Conservation (phyloP, 345 rosid genomes). For the Acer negundo region DNA sequence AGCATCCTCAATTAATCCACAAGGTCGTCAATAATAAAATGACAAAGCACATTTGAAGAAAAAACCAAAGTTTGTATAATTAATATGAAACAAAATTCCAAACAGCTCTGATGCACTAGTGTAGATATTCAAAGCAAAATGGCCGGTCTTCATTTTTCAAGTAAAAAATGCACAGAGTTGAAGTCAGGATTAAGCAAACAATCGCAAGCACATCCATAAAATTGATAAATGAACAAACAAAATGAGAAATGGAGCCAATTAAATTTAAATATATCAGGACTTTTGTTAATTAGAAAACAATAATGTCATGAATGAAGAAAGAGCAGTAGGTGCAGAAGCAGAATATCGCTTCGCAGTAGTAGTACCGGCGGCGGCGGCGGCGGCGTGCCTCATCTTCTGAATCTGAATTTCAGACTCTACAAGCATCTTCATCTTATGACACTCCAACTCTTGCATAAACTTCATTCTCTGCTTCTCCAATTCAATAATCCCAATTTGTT, state of each 20-base stretch:
- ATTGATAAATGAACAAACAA: background rate
- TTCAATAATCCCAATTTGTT: conserved; percentile 67
- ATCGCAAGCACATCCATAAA: no score
- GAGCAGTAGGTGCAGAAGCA: background rate
- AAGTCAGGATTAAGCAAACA: background rate
- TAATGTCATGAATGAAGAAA: background rate
- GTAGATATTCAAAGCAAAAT: no score
- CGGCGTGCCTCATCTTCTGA: conserved; percentile 47
- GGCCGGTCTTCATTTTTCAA: background rate
- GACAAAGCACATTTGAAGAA: background rate
- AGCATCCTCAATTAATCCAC: background rate
- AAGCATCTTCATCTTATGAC: conserved; percentile 71
- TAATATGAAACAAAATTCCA: background rate
- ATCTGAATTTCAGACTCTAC: conserved; percentile 70
- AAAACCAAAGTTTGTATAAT: background rate
- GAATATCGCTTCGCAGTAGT: background rate
- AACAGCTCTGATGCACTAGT: background rate
- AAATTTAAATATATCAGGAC: background rate
- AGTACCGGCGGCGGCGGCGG: background rate
- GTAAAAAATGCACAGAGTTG: background rate
- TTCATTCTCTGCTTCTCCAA: conserved; percentile 83
- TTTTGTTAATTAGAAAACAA: background rate
- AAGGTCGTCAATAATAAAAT: background rate
- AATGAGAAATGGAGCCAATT: background rate
- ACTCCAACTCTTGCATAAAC: conserved; percentile 68